Percentiles rank a stretch among this genome's conserved stretches.
Evolutionary conservation across 768 basidiomycete genomes (phyloP).

Genomic region (Boletus rubropictus): DNA sequence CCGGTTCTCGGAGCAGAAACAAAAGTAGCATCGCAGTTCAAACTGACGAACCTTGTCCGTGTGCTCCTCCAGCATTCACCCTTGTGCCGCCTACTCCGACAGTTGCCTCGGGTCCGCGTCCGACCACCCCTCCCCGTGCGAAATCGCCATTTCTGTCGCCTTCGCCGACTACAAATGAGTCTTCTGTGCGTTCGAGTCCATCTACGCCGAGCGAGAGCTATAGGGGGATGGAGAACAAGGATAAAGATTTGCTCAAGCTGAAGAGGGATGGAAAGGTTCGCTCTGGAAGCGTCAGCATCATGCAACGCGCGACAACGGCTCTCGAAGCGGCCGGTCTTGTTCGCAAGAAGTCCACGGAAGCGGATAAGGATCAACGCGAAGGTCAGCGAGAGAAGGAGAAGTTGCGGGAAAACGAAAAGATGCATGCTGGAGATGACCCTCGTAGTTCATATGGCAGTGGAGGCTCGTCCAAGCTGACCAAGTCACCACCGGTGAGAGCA

Average conservation of each 20-base stretch:
- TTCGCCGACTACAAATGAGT: slow-evolving; percentile 46
- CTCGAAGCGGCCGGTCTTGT: slow-evolving; percentile 82
- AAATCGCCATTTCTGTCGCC: slow-evolving; percentile 54
- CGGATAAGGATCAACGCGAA: slow-evolving; percentile 58
- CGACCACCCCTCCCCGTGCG: slow-evolving; percentile 47
- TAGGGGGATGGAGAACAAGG: slow-evolving; percentile 45
- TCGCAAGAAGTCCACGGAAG: slow-evolving; percentile 76
- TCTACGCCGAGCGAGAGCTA: slow-evolving; percentile 62
- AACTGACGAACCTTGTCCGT: slow-evolving; percentile 35
- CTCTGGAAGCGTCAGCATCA: slow-evolving; percentile 89
- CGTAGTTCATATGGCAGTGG: slow-evolving; percentile 60
- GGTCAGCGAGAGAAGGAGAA: slow-evolving; percentile 38
- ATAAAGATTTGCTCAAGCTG: slow-evolving; percentile 43
- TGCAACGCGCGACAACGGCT: slow-evolving; percentile 91
- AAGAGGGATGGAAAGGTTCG: slow-evolving; percentile 57
- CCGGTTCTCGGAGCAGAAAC: slow-evolving; percentile 20
- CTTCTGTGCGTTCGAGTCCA: slow-evolving; percentile 54
- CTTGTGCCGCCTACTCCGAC: slow-evolving; percentile 79
- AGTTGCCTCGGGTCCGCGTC: slow-evolving; percentile 33
- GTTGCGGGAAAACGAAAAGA: slow-evolving; percentile 39
- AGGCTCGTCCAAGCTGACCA: slow-evolving; percentile 55
- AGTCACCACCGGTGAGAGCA: slow-evolving; percentile 60
- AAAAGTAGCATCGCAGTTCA: slow-evolving; percentile 38
- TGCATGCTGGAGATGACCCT: slow-evolving; percentile 47
- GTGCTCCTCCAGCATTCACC: slow-evolving; percentile 54